Evolutionary conservation across 371 early-diverging fungal species (phyloP).

Genomic region (Syncephalastrum sp.): DNA sequence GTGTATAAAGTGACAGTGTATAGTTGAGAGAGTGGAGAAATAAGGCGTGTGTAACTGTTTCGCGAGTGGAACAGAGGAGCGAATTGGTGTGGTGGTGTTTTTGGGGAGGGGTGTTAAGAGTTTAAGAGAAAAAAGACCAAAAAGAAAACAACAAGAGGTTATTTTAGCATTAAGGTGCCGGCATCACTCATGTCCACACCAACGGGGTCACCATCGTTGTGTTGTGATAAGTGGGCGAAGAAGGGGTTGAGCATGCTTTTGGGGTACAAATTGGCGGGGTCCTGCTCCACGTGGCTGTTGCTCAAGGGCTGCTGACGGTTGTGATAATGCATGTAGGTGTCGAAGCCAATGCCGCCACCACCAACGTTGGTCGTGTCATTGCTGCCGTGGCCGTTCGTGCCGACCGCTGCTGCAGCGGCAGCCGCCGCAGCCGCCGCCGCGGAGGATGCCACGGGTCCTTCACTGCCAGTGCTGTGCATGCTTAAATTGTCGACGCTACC

Average conservation of each 20-base stretch:
- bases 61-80: neutral
- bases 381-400: slow-evolving; percentile 1
- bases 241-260: slow-evolving; percentile 23
- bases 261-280: slow-evolving; percentile 9
- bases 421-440: neutral
- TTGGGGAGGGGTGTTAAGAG: slow-evolving; percentile 3
- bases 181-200: slow-evolving; percentile 25
- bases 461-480: slow-evolving; percentile 3
- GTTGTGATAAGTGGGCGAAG: slow-evolving; percentile 24
- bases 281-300: slow-evolving; percentile 23
- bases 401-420: too few species aligned
- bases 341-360: slow-evolving; percentile 13
- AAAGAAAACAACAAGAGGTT: slow-evolving; percentile 5
- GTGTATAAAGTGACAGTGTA: too few species aligned
- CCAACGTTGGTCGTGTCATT: slow-evolving; percentile 4
- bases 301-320: slow-evolving; percentile 26
- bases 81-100: neutral
- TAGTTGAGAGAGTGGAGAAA: too few species aligned
- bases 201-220: slow-evolving; percentile 15
- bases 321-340: slow-evolving; percentile 19
- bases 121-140: slow-evolving; percentile 6
- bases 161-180: slow-evolving; percentile 33
- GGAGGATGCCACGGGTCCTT: neutral
- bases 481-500: neutral
- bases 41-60: too few species aligned